Conservation (phyloP, 1,284 basidiomycete genomes). For the Trametes polyzona region DNA sequence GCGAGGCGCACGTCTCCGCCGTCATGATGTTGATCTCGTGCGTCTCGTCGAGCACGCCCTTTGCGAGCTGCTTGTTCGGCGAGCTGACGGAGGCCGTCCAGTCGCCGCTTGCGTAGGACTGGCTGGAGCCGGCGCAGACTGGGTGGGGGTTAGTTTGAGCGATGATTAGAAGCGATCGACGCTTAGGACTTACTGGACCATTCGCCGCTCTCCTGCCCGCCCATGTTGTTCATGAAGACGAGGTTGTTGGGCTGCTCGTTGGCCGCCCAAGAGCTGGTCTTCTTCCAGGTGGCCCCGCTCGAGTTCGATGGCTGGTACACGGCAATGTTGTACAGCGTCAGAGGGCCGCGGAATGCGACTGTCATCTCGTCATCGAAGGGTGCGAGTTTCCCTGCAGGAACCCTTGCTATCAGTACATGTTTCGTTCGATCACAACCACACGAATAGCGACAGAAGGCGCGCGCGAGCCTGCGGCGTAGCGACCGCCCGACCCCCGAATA, state of each 20-base stretch:
- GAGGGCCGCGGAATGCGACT: constrained; percentile 36
- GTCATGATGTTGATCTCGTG: constrained; percentile 36
- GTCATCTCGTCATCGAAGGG: constrained; percentile 39
- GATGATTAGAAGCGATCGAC: constrained; percentile 7
- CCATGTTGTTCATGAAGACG: constrained; percentile 40
- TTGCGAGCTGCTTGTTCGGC: constrained; percentile 17
- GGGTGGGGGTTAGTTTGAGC: constrained; percentile 1
- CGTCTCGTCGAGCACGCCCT: constrained; percentile 19
- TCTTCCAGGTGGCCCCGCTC: constrained; percentile 32
- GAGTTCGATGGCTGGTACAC: constrained; percentile 36
- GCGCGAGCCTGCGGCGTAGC: too few species aligned
- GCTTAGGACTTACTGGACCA: constrained; percentile 37
- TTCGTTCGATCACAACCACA: too few species aligned
- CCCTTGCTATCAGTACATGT: background rate
- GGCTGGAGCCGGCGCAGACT: constrained; percentile 28
- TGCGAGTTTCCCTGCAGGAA: constrained; percentile 31
- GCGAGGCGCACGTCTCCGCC: constrained; percentile 20
- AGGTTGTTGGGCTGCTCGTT: constrained; percentile 30
- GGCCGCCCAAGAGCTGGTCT: constrained; percentile 31
- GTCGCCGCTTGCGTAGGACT: constrained; percentile 29
- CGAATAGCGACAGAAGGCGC: too few species aligned
- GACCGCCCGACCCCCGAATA: too few species aligned
- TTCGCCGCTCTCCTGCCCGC: constrained; percentile 32
- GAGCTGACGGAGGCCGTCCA: constrained; percentile 22
- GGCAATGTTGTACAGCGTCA: constrained; percentile 36